Evolutionary conservation across 78 protist species (phyloP).

Genomic region (Dictyostelium capitatum): DNA sequence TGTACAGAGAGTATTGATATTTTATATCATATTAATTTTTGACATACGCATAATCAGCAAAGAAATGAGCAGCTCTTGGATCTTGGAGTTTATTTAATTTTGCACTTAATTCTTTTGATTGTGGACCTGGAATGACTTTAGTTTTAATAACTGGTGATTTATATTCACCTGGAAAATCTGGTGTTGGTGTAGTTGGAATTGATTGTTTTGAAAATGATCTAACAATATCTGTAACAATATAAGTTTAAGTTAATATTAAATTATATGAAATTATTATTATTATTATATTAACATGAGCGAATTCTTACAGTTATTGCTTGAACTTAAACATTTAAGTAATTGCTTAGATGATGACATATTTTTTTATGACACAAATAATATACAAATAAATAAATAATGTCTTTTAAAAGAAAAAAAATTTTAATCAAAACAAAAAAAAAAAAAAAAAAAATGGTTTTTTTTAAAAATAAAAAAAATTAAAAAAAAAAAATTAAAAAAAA

Average conservation of each 20-base stretch:
- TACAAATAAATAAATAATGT: too few relatives aligned
- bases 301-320: slow-evolving; percentile 2
- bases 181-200: slow-evolving; percentile 68
- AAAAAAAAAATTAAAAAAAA: background rate
- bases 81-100: slow-evolving; percentile 76
- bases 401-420: too few relatives aligned
- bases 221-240: background rate
- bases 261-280: too few relatives aligned
- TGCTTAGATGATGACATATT: background rate
- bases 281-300: background rate
- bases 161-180: slow-evolving; percentile 86
- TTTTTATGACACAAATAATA: too few relatives aligned
- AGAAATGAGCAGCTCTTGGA: slow-evolving; percentile 82
- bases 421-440: too few relatives aligned
- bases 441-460: background rate
- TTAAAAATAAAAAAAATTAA: background rate
- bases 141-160: slow-evolving; percentile 78
- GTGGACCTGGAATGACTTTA: slow-evolving; percentile 77
- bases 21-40: too few relatives aligned
- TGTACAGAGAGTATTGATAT: background rate
- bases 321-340: slow-evolving; percentile 5
- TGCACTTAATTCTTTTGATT: slow-evolving; percentile 42
- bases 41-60: slow-evolving; percentile 82
- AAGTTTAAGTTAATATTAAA: background rate
- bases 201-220: slow-evolving; percentile 5